Evolutionary conservation across 805 yeast species (phyloP), one percentile per base, ranked within the genome.

Genomic region (Citeromyces matritensis): DNA sequence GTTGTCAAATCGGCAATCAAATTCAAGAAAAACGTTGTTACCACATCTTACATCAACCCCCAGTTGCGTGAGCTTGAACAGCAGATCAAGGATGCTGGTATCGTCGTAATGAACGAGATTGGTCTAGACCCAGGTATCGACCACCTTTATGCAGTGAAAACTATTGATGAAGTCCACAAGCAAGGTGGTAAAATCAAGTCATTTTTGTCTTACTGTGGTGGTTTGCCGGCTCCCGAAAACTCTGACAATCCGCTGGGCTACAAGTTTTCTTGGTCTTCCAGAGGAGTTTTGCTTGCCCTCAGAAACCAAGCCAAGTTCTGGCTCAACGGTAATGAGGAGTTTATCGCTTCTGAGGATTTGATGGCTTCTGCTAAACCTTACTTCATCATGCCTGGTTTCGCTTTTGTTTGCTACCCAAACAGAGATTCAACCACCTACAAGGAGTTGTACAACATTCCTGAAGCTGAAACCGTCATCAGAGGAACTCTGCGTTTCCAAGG

Each of bases 71-170:
- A 72, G 38, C 70, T 86, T 45, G 95, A 85, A 65, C 73, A 75
- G 34, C 77, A 80, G 57, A 80, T 85, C 60, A 74, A 80, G 55
- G 78, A 79, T 47, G 97, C 98, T 24, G 98, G 98, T 37, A 86
- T 91, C 48, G 74, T 88, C 33, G 97, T 91, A 28, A 84, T 91
- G 94, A 91, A 91, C 63, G 98, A 91, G 65, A 91, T 91, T 44
- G 98, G 98, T 48, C 71, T 91, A 55, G 98, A 91, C 57, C 98
- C 98, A 41, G 98, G 98, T 71, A 69, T 91, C 45, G 98, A 91
- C 60, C 98, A 91, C 62, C 72, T 91, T 58, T 91, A 91, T 55
- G 98, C 98, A 31, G 94, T 91, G 55, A 91, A 91, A 72, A 84
- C 97, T 45, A 83, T 91, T 53, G 94, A 83, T 51, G 98, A 91